Percentiles rank a stretch among this genome's conserved stretches.
These are phyloP conservation scores for Boletus rufocinnamomeus DNA, from an alignment of 768 basidiomycete genomes.

Conservation along the genomic window DNA sequence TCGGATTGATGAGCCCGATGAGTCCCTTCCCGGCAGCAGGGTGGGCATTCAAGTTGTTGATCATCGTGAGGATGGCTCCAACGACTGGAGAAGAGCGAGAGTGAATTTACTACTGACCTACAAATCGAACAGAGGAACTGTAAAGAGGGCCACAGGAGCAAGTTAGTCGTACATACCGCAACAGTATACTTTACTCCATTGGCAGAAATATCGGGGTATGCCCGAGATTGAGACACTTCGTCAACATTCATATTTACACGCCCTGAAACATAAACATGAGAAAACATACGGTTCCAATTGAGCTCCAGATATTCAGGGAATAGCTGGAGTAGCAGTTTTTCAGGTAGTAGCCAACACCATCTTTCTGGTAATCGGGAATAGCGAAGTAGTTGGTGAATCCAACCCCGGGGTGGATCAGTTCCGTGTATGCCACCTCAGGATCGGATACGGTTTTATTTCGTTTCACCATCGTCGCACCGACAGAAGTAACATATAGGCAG, in stretches of 20 bases:
- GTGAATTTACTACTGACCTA: not conserved
- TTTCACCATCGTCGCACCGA: slow-evolving; percentile 47
- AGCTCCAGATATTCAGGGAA: slow-evolving; percentile 24
- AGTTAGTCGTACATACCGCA: not conserved
- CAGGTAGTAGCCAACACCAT: too few relatives aligned
- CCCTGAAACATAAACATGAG: not conserved
- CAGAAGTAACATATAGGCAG: slow-evolving; percentile 46
- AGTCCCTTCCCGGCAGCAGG: not conserved
- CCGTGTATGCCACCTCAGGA: slow-evolving; percentile 43
- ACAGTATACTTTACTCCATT: not conserved
- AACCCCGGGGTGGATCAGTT: too few relatives aligned
- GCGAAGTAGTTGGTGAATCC: too few relatives aligned
- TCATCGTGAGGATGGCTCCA: not conserved
- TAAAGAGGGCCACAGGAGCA: not conserved
- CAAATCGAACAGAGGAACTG: not conserved
- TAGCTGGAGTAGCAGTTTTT: too few relatives aligned
- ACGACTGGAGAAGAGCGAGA: not conserved
- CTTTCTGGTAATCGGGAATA: too few relatives aligned
- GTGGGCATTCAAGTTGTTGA: not conserved
- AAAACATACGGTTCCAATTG: slow-evolving; percentile 7
- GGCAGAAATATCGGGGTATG: not conserved
- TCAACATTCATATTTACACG: not conserved
- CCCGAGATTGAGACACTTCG: not conserved
- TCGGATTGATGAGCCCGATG: slow-evolving; percentile 27
- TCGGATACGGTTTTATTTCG: slow-evolving; percentile 29